Base-by-base conservation (phyloP, 257 asterid genomes). In the Lavandula angustifolia region DNA sequence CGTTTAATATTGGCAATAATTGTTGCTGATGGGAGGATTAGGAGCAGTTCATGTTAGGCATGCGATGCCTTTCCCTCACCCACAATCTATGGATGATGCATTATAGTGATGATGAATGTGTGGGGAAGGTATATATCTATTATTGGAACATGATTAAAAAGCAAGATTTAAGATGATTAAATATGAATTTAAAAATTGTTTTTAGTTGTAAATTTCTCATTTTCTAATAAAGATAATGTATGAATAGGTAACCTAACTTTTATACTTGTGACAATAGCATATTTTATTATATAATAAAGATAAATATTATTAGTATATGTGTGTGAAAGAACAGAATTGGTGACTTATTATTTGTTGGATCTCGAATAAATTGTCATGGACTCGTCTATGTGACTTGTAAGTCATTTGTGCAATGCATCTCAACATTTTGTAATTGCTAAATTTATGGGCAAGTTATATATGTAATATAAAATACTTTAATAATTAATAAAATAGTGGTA, bases 61-160 rank as follows among this genome's bases (percentile, higher is more conserved):
- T 52, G 73, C 55, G 68, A 56, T 56, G 67, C 68, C 59, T 66
- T 67, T 40, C 14, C 37, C 62, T 7, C 42, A 11, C 18, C 54
- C 73, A 52, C 51, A 67, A 61, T 68, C 63, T 49, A 29, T 40
- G 67, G 71, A 50, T 63, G 73, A 73, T 73, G 64, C 62, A 58
- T 59, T 64, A 72, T 31, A n/a, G n/a, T n/a, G 14, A 17, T 12
- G 63, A 54, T 57, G 70, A 62, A 47, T 60, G 60, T 37, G 9
- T 68, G 71, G 71, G 6, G 71, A 62, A 74, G 58, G 38, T 12
- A 54, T 56, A 33, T 7, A 57, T 57, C 47, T 57, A 57, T 74
- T 48, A 68, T 56, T 61, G 16, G 47, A 55, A 48, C 68, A 68
- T 54, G 32, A 48, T 54, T 14, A 11, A 9, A 37, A 62, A 29